Percentiles rank a stretch among this genome's conserved stretches.
These are phyloP conservation scores for Kodamaea plutei DNA, from an alignment of 1,139 yeast genomes.

Conservation along the genomic window DNA sequence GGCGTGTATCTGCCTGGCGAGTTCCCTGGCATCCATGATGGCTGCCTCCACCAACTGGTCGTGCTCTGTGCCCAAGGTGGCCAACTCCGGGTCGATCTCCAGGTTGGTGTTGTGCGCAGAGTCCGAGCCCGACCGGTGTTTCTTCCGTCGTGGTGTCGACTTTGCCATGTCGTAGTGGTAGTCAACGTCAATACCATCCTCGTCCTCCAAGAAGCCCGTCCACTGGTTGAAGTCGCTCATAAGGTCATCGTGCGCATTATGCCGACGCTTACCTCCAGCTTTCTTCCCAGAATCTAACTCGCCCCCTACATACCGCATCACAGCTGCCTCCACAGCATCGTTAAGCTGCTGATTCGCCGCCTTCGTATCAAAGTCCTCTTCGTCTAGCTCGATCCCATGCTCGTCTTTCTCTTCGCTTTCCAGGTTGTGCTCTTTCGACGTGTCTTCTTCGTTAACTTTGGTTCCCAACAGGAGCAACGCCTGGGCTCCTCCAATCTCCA, in stretches of 20 bases:
- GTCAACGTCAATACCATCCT: constrained; percentile 15
- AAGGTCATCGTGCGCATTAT: constrained; percentile 13
- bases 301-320: constrained; percentile 65
- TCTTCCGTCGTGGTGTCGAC: constrained; percentile 7
- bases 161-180: constrained; percentile 8
- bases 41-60: constrained; percentile 66
- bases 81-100: constrained; percentile 62
- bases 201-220: constrained; percentile 45
- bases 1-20: constrained; percentile 42
- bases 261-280: constrained; percentile 2
- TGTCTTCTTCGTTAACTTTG: constrained; percentile 23
- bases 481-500: constrained; percentile 45
- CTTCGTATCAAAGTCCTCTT: constrained; percentile 23
- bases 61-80: constrained; percentile 42
- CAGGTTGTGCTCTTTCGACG: constrained; percentile 8
- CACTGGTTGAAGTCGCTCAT: constrained; percentile 42
- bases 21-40: constrained; percentile 59
- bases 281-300: constrained; percentile 32
- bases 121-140: constrained; percentile 10
- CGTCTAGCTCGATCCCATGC: constrained; percentile 3
- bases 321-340: constrained; percentile 70
- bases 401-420: neutral
- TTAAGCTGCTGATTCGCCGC: constrained; percentile 39
- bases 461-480: constrained; percentile 42
- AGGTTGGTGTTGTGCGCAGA: constrained; percentile 1